Evolutionary conservation across 257 asterid genomes (phyloP).

Genomic region (Forsythia viridissima): DNA sequence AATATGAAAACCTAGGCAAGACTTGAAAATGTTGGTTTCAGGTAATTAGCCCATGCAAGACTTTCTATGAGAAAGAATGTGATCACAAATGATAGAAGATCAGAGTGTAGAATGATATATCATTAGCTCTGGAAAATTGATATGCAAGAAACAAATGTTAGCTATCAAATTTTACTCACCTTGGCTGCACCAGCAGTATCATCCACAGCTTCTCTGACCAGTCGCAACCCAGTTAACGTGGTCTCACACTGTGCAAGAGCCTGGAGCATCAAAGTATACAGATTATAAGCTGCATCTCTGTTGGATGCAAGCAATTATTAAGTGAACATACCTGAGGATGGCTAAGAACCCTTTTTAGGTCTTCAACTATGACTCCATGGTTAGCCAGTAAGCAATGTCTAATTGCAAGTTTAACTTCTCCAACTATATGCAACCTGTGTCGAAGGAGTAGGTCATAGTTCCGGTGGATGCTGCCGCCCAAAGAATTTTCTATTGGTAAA

Average conservation of each 20-base stretch:
- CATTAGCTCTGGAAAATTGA: conserved; percentile 7
- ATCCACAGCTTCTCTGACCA: conserved; percentile 97
- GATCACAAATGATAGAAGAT: conserved; percentile 8
- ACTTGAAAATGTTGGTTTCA: conserved; percentile 16
- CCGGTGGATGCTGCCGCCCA: conserved; percentile 98
- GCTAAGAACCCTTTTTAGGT: conserved; percentile 89
- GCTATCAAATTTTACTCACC: conserved; percentile 41
- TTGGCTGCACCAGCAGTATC: conserved; percentile 99
- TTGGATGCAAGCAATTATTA: conserved; percentile 8
- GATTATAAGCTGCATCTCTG: conserved; percentile 13
- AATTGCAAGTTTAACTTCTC: conserved; percentile 93
- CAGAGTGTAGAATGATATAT: not conserved
- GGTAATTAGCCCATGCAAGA: conserved; percentile 7
- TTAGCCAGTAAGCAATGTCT: conserved; percentile 92
- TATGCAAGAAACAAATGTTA: not conserved
- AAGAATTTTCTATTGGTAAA: conserved; percentile 92
- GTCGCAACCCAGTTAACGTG: conserved; percentile 79
- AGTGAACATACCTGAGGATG: conserved; percentile 86
- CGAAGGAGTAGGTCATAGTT: conserved; percentile 95
- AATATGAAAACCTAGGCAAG: not conserved
- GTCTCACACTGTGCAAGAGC: conserved; percentile 99
- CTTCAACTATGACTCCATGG: conserved; percentile 67
- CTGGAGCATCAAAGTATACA: conserved; percentile 43
- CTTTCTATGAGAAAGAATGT: not conserved
- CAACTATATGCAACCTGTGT: conserved; percentile 92